Evolutionary conservation across 1,284 basidiomycete genomes (phyloP), one percentile per base, ranked within the genome.

Genomic region (Fomes fomentarius): DNA sequence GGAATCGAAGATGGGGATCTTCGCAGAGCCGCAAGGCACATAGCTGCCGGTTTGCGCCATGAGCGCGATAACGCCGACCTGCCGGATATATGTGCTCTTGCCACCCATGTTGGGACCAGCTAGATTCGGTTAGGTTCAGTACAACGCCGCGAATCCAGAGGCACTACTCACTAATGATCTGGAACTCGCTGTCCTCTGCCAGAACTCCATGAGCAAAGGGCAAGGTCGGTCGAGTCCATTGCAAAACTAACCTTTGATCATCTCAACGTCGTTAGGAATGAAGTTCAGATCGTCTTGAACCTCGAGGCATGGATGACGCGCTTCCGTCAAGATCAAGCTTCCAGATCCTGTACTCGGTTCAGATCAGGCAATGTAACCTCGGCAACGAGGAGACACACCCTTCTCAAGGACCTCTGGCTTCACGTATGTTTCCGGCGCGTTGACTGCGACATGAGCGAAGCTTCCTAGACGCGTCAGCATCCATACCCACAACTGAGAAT

Each of bases 21-120:
- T 78, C 0, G 96, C 97, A 61, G 88, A 81, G 21, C 85, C 81
- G 58, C 94, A 96, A 2, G 97, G 96, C 0, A 99, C 96, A 67
- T 94, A 99, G 66, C 91, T 96, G 14, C 97, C 96, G 0, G 90
- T 84, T 71, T 98, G 96, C 0, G 95, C 94, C 91, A 99, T 94
- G 10, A 99, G 82, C 2, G 91, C 91, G 57, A 98, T 94, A 22
- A 97, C 93, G 6, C 96, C 96, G 31, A 93, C 87, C 72, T 93
- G 90, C 39, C 94, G 89, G 63, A 96, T 95, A 67, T 94, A 96
- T 0, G 93, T 95, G 53, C 89, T 93, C 74, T 96, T 97, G 58
- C 95, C 95, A 52, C 95, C 95, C 91, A 96, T 97, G 73, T 98
- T 97, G 0, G 95, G 95, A 6, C 95, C 95, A 24, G 94, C 89